Evolutionary conservation across 176 grass and related monocot species (phyloP).

Genomic region (sorghum (Sorghum bicolor)): Sorghum_bicolor_NCBIv3 NC_012876.2:6221501-6222000

Average conservation of each 20-base stretch:
- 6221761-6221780: slow-evolving; percentile 36
- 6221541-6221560: slow-evolving; percentile 16
- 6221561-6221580: neutral
- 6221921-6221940: slow-evolving; percentile 26
- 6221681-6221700: neutral
- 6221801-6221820: slow-evolving; percentile 35
- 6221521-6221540: slow-evolving; percentile 33
- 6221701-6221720: neutral
- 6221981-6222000: neutral
- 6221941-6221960: slow-evolving; percentile 41
- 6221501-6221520: slow-evolving; percentile 15
- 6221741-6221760: neutral
- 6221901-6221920: slow-evolving; percentile 61
- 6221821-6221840: slow-evolving; percentile 47
- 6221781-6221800: slow-evolving; percentile 37
- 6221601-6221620: neutral
- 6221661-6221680: neutral
- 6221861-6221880: slow-evolving; percentile 14
- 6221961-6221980: slow-evolving; percentile 16
- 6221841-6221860: slow-evolving; percentile 9
- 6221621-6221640: neutral
- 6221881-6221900: slow-evolving; percentile 59
- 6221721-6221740: slow-evolving; percentile 21
- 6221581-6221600: slow-evolving; percentile 27
- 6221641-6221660: slow-evolving; percentile 13